phyloP scores from a whole-genome alignment of 2,329 filamentous ascomycete species.

The Cucurbitaria berberidis region DNA sequence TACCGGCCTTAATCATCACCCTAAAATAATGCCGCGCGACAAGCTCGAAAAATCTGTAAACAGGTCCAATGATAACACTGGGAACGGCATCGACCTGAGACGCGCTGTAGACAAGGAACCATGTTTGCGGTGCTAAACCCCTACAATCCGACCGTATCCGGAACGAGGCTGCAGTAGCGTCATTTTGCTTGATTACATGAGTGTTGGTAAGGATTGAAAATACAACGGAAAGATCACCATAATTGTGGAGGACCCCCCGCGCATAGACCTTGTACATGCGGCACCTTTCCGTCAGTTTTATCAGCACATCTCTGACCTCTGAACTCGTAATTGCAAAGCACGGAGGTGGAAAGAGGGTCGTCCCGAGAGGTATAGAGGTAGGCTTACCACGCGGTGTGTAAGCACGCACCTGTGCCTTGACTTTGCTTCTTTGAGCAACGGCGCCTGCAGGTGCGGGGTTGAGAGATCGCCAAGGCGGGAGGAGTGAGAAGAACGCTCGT shows the following conservation, averaged over 20 bases:
- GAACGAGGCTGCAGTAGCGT: conserved; percentile 12
- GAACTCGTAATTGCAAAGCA: background rate
- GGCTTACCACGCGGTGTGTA: conserved; percentile 22
- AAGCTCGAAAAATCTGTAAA: background rate
- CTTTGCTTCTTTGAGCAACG: conserved; percentile 12
- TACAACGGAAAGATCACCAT: background rate
- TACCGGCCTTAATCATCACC: background rate
- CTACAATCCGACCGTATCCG: background rate
- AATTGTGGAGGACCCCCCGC: background rate
- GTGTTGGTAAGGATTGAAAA: conserved; percentile 21
- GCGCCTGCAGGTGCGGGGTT: conserved; percentile 20
- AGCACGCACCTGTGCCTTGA: conserved; percentile 19
- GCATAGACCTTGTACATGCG: background rate
- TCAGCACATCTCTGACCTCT: background rate
- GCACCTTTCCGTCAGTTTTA: background rate
- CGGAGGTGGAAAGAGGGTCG: conserved; percentile 1
- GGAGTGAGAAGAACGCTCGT: background rate
- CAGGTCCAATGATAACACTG: conserved; percentile 19
- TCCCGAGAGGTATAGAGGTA: conserved; percentile 1
- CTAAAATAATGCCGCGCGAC: conserved; percentile 13
- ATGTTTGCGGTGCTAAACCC: conserved; percentile 8
- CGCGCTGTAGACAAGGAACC: conserved; percentile 1
- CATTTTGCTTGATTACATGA: conserved; percentile 14
- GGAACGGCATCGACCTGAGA: background rate
- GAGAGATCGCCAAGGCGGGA: conserved; percentile 6